Conservation (phyloP, 495 filamentous ascomycete genomes). For the Lindgomyces ingoldianus region DNA sequence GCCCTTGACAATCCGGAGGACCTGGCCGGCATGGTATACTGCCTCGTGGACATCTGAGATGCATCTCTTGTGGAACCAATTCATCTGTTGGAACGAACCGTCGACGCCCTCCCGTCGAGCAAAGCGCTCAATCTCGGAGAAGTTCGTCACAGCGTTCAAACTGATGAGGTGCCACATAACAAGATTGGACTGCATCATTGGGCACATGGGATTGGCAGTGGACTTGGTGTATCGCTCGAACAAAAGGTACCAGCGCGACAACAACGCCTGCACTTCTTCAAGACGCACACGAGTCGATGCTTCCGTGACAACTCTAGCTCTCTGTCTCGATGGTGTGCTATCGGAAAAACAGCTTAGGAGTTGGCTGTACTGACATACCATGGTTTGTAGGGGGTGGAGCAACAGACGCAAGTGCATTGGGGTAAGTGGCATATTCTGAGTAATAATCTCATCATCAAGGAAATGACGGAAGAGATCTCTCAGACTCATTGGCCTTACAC, state of each 20-base stretch:
- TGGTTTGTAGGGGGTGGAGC: slow-evolving; percentile 46
- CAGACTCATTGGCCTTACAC: slow-evolving; percentile 53
- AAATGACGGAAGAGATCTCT: slow-evolving; percentile 58
- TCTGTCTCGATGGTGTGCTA: slow-evolving; percentile 40
- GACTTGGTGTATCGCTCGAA: slow-evolving; percentile 46
- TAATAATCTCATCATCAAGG: slow-evolving; percentile 46
- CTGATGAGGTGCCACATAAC: slow-evolving; percentile 65
- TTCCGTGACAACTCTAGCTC: slow-evolving; percentile 49
- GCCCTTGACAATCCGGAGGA: slow-evolving; percentile 52
- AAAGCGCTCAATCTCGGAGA: slow-evolving; percentile 60
- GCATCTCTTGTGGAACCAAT: slow-evolving; percentile 53
- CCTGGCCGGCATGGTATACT: slow-evolving; percentile 62
- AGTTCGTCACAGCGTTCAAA: slow-evolving; percentile 60
- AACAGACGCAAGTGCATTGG: slow-evolving; percentile 46
- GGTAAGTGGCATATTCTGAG: slow-evolving; percentile 45
- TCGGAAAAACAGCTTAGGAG: slow-evolving; percentile 48
- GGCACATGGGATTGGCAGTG: slow-evolving; percentile 44
- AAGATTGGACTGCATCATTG: slow-evolving; percentile 56
- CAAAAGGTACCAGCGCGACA: slow-evolving; percentile 61
- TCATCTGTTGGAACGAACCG: slow-evolving; percentile 51
- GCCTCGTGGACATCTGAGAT: slow-evolving; percentile 58
- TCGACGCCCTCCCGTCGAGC: slow-evolving; percentile 56
- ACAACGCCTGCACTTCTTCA: slow-evolving; percentile 57
- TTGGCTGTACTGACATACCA: slow-evolving; percentile 47
- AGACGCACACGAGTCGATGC: slow-evolving; percentile 54